Evolutionary conservation across 371 early-diverging fungal species (phyloP).

Genomic region (Mucor mucedo): DNA sequence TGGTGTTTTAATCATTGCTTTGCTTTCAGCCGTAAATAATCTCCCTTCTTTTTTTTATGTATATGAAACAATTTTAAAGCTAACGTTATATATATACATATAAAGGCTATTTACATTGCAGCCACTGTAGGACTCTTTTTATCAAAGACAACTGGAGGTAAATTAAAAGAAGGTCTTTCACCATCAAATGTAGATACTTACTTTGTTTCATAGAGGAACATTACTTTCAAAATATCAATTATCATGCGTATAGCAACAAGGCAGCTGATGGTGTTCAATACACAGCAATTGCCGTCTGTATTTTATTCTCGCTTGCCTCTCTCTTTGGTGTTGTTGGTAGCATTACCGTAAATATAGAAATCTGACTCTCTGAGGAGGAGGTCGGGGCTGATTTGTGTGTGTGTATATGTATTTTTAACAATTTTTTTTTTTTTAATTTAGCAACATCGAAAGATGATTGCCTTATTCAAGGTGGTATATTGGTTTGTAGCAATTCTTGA

Average conservation of each 20-base stretch:
- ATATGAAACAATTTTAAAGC: too few relatives aligned
- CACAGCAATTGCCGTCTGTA: slow-evolving; percentile 24
- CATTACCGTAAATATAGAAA: slow-evolving; percentile 26
- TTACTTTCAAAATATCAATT: not conserved
- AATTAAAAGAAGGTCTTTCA: not conserved
- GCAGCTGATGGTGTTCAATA: slow-evolving; percentile 19
- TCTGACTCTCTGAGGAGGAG: too few relatives aligned
- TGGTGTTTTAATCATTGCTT: slow-evolving; percentile 37
- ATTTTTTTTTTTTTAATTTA: slow-evolving; percentile 8
- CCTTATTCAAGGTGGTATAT: slow-evolving; percentile 27
- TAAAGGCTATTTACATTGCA: slow-evolving; percentile 26
- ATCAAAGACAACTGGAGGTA: slow-evolving; percentile 7
- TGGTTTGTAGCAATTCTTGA: slow-evolving; percentile 27
- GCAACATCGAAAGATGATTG: slow-evolving; percentile 38
- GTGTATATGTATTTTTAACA: too few relatives aligned
- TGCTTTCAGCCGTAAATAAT: slow-evolving; percentile 29
- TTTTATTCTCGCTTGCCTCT: slow-evolving; percentile 32
- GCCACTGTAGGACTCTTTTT: slow-evolving; percentile 23
- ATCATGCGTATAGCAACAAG: not conserved
- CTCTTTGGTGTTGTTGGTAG: slow-evolving; percentile 37
- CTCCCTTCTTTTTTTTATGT: not conserved
- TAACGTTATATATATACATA: too few relatives aligned
- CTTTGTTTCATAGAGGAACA: not conserved
- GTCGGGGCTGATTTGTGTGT: too few relatives aligned
- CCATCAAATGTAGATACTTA: not conserved